These are phyloP conservation scores for Halophytophthora batemanensis DNA, from an alignment of 352 stramenopile species.

Conservation along the genomic window DNA sequence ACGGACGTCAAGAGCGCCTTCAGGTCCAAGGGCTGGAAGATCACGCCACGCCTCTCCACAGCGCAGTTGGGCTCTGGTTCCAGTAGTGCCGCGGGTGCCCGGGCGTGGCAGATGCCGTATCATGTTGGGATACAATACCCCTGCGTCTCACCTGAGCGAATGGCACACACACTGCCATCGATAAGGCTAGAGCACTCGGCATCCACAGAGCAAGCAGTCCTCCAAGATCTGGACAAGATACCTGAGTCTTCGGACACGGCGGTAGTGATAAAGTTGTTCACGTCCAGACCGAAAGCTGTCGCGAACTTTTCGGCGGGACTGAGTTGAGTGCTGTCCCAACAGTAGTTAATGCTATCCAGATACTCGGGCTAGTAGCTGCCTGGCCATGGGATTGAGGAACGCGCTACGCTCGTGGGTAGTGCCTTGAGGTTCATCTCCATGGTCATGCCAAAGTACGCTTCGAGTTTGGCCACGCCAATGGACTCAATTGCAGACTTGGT, in stretches of 20 bases:
- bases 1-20: constrained; percentile 43
- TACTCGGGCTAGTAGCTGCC: constrained; percentile 65
- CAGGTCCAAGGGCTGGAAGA: constrained; percentile 47
- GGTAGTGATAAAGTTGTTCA: constrained; percentile 30
- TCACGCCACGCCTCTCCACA: constrained; percentile 38
- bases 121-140: constrained; percentile 48
- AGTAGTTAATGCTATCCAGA: constrained; percentile 61
- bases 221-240: constrained; percentile 24
- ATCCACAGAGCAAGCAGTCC: constrained; percentile 27
- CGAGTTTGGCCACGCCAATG: constrained; percentile 14
- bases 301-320: constrained; percentile 46
- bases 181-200: constrained; percentile 23
- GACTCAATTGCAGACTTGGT: no score
- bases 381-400: constrained; percentile 37
- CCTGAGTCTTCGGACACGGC: constrained; percentile 31
- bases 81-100: constrained; percentile 33
- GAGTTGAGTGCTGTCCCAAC: constrained; percentile 7
- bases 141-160: constrained; percentile 20
- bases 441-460: constrained; percentile 24
- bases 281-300: constrained; percentile 34
- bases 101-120: constrained; percentile 51
- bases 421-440: constrained; percentile 32
- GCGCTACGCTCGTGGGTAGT: constrained; percentile 15
- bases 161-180: constrained; percentile 31
- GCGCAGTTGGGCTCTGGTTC: constrained; percentile 45